Evolutionary conservation across 176 grass and related monocot species (phyloP), one percentile per base, ranked within the genome.

Genomic region (Eragrostis nindensis): DNA sequence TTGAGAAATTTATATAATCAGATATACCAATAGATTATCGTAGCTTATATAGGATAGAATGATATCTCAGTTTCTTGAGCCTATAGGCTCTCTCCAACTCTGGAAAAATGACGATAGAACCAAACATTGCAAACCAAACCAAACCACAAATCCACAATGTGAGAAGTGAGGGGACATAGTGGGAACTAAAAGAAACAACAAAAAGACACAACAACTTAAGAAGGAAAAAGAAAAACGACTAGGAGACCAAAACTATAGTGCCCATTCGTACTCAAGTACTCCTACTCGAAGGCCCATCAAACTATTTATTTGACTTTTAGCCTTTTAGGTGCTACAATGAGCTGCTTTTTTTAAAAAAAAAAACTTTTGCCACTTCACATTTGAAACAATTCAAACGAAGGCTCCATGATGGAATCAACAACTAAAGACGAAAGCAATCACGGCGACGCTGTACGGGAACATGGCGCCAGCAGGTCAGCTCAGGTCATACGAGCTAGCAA

Each of bases 341-440:
- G 41, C 76, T 57, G 74, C 40, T 47, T 14, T 85, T 68, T 1
- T 30, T 40, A 18, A 69, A 67, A 30, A 30, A 27, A 18, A 69
- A 67, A 30, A 30, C 62, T 67, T 49, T 81, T 44, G 62, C 70
- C 70, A 43, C 48, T 86, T 69, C 84, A 60, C 71, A 50, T 75
- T 62, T 30, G 13, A 68, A 68, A 21, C 27, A 17, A 32, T 63
- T 45, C 62, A 44, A 63, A 83, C 61, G 2, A 75, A 54, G 16
- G 71, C 22, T 16, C 29, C 21, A 14, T 87, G 65, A 87, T 87
- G 66, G 86, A 39, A 71, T 76, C 80, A 76, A 16, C 80, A 69
- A 73, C 86, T 82, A 87, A 77, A 87, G 73, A 56, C 73, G n/a
- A 57, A 87, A 87, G 76, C 24, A 27, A 55, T 59, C 32, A 50